phyloP scores from a whole-genome alignment of 768 basidiomycete genomes.

The Suillus hirtellus region DNA sequence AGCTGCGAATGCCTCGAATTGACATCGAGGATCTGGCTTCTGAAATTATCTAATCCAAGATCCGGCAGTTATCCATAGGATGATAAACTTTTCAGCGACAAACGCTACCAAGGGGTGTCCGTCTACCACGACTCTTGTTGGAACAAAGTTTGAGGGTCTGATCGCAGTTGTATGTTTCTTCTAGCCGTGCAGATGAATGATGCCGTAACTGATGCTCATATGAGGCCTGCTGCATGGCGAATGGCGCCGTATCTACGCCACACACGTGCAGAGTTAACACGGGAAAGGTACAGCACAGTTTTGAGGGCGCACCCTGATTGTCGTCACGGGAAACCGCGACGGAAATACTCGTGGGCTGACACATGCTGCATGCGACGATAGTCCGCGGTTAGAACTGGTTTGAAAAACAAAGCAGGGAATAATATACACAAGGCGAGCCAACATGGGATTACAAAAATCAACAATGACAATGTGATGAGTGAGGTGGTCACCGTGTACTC shows the following conservation, averaged over 20 bases:
- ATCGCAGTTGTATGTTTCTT: background rate
- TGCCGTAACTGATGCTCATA: constrained; percentile 2
- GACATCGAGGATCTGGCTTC: background rate
- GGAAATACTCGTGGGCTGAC: constrained; percentile 7
- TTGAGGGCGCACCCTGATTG: constrained; percentile 5
- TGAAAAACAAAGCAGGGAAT: constrained; percentile 1
- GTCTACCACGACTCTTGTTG: background rate
- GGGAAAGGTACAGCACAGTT: background rate
- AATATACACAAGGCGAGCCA: constrained; percentile 1
- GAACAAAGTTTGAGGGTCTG: background rate
- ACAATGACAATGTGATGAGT: background rate
- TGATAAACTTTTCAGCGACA: constrained; percentile 1
- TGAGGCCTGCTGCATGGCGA: background rate
- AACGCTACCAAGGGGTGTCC: background rate
- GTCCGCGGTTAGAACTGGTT: background rate
- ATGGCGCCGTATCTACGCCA: constrained; percentile 1
- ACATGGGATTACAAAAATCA: background rate
- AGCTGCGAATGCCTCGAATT: background rate
- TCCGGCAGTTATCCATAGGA: background rate
- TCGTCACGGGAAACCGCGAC: background rate
- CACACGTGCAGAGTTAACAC: constrained; percentile 6
- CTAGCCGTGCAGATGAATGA: background rate
- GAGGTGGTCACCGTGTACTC: background rate
- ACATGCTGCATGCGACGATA: background rate
- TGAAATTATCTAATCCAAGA: background rate